Conservation (phyloP, 2,329 filamentous ascomycete species). For the Simplicillium sp. region DNA sequence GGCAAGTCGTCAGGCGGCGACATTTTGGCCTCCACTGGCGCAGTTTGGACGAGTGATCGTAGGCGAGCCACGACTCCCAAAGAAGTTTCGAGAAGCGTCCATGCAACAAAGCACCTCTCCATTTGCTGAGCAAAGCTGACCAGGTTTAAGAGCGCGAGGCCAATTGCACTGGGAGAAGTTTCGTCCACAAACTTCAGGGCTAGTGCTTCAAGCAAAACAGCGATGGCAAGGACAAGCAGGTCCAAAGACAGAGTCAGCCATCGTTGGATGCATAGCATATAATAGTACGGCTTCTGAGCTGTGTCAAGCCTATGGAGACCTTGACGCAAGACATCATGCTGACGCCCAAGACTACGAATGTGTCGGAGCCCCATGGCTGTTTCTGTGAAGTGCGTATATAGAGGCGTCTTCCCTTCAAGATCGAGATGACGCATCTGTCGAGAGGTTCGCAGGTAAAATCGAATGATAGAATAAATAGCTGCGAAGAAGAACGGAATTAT, state of each 20-base stretch:
- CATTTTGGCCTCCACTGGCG: not conserved
- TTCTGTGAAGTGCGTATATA: conserved; percentile 29
- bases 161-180: conserved; percentile 1
- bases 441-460: conserved; percentile 23
- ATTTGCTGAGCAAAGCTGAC: conserved; percentile 11
- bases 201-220: conserved; percentile 31
- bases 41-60: not conserved
- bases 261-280: conserved; percentile 41
- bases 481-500: conserved; percentile 15
- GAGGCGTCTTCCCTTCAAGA: conserved; percentile 22
- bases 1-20: not conserved
- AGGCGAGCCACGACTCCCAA: not conserved
- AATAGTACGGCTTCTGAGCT: conserved; percentile 44
- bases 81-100: conserved; percentile 6
- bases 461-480: conserved; percentile 17
- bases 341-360: conserved; percentile 45
- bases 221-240: conserved; percentile 32
- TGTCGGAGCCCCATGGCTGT: conserved; percentile 33
- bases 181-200: conserved; percentile 17
- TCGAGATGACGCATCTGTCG: conserved; percentile 24
- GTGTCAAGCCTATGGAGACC: conserved; percentile 35
- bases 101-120: conserved; percentile 17
- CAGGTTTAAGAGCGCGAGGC: conserved; percentile 7
- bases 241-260: conserved; percentile 42
- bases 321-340: conserved; percentile 25